These are phyloP conservation scores for Crotalaria pallida DNA, from an alignment of 306 rosid genomes.

Conservation along the genomic window DNA sequence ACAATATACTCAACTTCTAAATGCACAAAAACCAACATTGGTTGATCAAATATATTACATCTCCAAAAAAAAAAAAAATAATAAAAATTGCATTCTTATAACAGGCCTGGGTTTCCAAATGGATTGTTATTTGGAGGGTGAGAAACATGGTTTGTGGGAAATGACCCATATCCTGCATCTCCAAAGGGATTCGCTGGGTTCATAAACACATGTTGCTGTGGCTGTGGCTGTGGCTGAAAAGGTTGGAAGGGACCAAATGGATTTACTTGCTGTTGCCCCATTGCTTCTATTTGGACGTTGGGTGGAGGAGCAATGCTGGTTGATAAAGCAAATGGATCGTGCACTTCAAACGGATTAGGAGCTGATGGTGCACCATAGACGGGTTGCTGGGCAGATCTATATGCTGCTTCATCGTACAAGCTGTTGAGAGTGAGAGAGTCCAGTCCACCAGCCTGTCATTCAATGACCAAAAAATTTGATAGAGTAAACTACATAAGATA, in stretches of 20 bases:
- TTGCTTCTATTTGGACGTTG: conserved; percentile 64
- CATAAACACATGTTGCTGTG: conserved; percentile 69
- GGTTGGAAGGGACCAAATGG: conserved; percentile 88
- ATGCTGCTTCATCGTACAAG: conserved; percentile 82
- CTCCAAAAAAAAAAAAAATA: conserved; percentile 26
- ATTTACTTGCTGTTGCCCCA: conserved; percentile 69
- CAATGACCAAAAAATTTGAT: conserved; percentile 1
- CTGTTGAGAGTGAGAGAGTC: conserved; percentile 88
- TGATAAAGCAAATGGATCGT: conserved; percentile 80
- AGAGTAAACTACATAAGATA: neutral
- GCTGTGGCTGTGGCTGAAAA: conserved; percentile 40
- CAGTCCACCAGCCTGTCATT: conserved; percentile 88
- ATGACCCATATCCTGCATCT: conserved; percentile 74
- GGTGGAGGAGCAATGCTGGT: conserved; percentile 57
- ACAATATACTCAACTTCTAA: conserved; percentile 38
- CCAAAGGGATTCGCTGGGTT: conserved; percentile 82
- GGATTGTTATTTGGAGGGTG: conserved; percentile 81
- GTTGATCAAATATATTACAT: conserved; percentile 24
- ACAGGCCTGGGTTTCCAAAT: conserved; percentile 84
- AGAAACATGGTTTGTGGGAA: conserved; percentile 44
- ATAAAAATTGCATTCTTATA: conserved; percentile 43
- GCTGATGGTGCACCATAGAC: conserved; percentile 85
- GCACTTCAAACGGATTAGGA: conserved; percentile 91
- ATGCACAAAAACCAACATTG: conserved; percentile 49
- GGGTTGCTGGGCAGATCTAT: conserved; percentile 84